phyloP scores from a whole-genome alignment of 805 yeast genomes.

The Candida hispaniensis region DNA sequence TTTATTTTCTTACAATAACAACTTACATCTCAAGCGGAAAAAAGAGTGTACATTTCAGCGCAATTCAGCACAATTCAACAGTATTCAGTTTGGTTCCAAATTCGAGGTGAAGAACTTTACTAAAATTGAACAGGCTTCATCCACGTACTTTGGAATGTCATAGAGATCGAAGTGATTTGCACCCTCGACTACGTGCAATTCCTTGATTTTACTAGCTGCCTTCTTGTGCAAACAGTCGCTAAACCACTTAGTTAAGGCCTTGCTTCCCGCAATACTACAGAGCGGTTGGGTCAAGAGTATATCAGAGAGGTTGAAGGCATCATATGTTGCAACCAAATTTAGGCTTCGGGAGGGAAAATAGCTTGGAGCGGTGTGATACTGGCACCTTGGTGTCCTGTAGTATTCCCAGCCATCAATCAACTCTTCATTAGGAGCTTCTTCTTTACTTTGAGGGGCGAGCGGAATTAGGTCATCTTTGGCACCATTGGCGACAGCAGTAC shows the following conservation, averaged over 20 bases:
- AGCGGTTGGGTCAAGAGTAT: slow-evolving; percentile 17
- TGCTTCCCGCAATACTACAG: slow-evolving; percentile 14
- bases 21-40: too few relatives aligned
- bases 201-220: too few relatives aligned
- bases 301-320: slow-evolving; percentile 14
- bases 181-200: slow-evolving; percentile 7
- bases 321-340: slow-evolving; percentile 6
- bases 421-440: slow-evolving; percentile 10
- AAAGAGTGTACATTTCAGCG: too few relatives aligned
- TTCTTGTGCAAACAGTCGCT: background rate
- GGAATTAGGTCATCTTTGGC: slow-evolving; percentile 2
- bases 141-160: slow-evolving; percentile 15
- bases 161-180: slow-evolving; percentile 17
- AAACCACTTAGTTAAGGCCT: background rate
- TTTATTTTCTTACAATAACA: too few relatives aligned
- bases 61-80: too few relatives aligned
- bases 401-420: slow-evolving; percentile 17
- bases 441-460: slow-evolving; percentile 1
- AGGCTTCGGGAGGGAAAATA: slow-evolving; percentile 1
- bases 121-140: too few relatives aligned
- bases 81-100: too few relatives aligned
- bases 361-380: slow-evolving; percentile 4
- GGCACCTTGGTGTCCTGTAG: slow-evolving; percentile 18
- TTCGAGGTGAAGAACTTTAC: too few relatives aligned
- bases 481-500: slow-evolving; percentile 6